A percentile compares a stretch with the other conserved stretches of the same genome.
These are phyloP conservation scores for Hysterangium stoloniferum DNA, from an alignment of 768 basidiomycete genomes.

Conservation along the genomic window DNA sequence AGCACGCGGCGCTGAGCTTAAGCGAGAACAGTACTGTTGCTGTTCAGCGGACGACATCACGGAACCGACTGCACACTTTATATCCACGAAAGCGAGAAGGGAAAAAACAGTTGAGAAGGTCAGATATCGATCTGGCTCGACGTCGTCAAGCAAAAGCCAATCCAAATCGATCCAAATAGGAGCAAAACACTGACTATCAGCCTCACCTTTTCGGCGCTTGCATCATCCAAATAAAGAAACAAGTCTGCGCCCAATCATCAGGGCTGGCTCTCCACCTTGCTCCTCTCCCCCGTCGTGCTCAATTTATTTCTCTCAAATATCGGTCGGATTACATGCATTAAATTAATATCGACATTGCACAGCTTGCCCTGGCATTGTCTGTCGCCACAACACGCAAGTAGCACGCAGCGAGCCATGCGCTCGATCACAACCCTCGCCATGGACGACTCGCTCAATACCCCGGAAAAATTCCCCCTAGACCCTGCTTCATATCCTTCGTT, in stretches of 20 bases:
- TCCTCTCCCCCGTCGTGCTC: background rate
- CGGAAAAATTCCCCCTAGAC: constrained; percentile 7
- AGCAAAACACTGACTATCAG: no score
- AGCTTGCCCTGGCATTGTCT: no score
- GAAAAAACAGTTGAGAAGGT: no score
- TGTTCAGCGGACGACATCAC: no score
- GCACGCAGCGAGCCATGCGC: constrained; percentile 9
- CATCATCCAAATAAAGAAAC: background rate
- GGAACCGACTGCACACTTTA: background rate
- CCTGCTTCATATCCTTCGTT: background rate
- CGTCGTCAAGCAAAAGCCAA: no score
- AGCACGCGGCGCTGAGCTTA: constrained; percentile 3
- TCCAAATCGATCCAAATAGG: no score
- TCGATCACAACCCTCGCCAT: constrained; percentile 4
- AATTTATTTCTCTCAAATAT: background rate
- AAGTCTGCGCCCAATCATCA: constrained; percentile 2
- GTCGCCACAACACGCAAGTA: constrained; percentile 1
- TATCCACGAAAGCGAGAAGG: no score
- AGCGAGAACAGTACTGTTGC: constrained; percentile 10
- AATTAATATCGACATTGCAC: background rate
- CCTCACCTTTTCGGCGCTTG: no score
- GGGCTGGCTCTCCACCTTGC: no score
- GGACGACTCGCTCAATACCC: constrained; percentile 4
- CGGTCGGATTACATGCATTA: background rate
- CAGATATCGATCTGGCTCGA: no score